These are phyloP conservation scores for Tulasnella sp. DNA, from an alignment of 768 basidiomycete species.

Conservation along the genomic window DNA sequence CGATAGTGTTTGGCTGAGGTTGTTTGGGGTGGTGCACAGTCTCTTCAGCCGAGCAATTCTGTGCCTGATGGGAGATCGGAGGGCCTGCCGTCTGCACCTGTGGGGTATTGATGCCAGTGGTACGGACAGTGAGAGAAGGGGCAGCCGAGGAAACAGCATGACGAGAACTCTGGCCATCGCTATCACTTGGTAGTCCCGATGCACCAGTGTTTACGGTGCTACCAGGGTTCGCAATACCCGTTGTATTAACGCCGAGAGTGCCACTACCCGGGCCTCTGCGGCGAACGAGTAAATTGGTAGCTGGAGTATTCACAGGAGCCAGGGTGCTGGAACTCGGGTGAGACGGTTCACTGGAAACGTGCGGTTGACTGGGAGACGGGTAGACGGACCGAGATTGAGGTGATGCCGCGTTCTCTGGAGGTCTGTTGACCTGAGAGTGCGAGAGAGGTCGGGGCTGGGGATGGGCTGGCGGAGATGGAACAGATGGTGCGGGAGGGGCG, in stretches of 20 bases:
- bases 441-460: too few species aligned
- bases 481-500: background rate
- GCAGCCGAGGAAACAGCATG: background rate
- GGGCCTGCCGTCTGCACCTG: background rate
- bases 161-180: background rate
- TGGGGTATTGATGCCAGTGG: background rate
- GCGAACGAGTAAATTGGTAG: background rate
- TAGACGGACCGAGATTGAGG: background rate
- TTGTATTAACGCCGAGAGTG: conserved; percentile 6
- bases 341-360: background rate
- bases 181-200: background rate
- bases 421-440: background rate
- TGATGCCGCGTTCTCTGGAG: background rate
- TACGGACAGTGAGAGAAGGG: conserved; percentile 4
- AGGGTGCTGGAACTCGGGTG: background rate
- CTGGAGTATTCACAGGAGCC: background rate
- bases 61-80: background rate
- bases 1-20: background rate
- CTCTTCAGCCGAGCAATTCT: background rate
- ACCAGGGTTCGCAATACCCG: background rate
- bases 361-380: background rate
- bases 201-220: background rate
- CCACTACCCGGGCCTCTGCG: background rate
- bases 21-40: background rate
- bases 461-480: background rate